Evolutionary conservation across 768 basidiomycete species (phyloP).

Genomic region (Lentinula sp.): DNA sequence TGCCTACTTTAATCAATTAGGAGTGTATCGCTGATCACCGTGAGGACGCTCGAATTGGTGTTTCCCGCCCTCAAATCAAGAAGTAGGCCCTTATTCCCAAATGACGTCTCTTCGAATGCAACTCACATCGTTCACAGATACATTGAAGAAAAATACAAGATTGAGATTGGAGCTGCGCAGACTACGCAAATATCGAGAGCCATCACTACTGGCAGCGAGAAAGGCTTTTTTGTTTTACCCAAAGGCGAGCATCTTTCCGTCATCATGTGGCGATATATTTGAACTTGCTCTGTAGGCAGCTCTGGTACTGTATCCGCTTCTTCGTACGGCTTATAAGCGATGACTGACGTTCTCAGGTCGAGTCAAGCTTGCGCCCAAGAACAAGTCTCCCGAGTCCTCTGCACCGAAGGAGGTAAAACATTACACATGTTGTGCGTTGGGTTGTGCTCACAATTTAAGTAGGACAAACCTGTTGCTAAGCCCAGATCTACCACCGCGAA

Average conservation of each 20-base stretch:
- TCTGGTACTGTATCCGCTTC: not conserved
- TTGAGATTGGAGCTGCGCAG: slow-evolving; percentile 77
- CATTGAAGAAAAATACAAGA: slow-evolving; percentile 77
- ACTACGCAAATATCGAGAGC: slow-evolving; percentile 74
- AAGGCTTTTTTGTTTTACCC: slow-evolving; percentile 78
- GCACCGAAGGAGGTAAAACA: slow-evolving; percentile 12
- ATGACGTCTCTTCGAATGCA: not conserved
- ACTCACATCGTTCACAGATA: slow-evolving; percentile 40
- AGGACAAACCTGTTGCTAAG: slow-evolving; percentile 18
- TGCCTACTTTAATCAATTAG: slow-evolving; percentile 30
- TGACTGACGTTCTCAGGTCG: slow-evolving; percentile 33
- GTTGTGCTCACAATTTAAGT: slow-evolving; percentile 1
- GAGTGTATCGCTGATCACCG: slow-evolving; percentile 73
- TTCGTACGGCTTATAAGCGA: not conserved
- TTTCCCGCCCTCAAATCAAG: slow-evolving; percentile 90
- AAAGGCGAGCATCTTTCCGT: slow-evolving; percentile 52
- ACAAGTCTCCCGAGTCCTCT: not conserved
- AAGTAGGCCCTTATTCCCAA: slow-evolving; percentile 43
- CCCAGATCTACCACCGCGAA: slow-evolving; percentile 15
- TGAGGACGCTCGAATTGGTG: slow-evolving; percentile 76
- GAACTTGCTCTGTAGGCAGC: not conserved
- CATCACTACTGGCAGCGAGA: slow-evolving; percentile 76
- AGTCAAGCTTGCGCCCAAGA: slow-evolving; percentile 64
- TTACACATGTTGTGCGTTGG: slow-evolving; percentile 11
- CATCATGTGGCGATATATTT: not conserved